Conservation (phyloP, 139 green algal genomes). For the Picochlorum sp. region DNA sequence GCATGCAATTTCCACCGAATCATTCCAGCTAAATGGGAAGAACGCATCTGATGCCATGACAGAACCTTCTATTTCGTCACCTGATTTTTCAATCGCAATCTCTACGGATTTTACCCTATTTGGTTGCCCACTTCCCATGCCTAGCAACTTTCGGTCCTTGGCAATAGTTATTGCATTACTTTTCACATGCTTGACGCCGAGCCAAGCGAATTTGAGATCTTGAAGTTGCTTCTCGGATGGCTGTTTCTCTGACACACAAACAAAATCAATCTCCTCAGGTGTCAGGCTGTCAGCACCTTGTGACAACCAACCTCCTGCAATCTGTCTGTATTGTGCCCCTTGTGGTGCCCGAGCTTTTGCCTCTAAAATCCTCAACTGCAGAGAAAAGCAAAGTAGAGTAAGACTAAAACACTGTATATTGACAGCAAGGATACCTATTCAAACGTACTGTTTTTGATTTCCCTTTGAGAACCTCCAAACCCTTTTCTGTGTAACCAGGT, state of each 20-base stretch:
- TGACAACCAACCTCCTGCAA: conserved; percentile 69
- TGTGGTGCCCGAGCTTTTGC: conserved; percentile 59
- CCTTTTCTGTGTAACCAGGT: conserved; percentile 85
- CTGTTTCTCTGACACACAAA: conserved; percentile 66
- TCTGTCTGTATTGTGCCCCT: conserved; percentile 71
- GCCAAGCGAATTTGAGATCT: conserved; percentile 96
- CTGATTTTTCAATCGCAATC: conserved; percentile 96
- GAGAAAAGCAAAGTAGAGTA: background rate
- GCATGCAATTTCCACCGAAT: conserved; percentile 94
- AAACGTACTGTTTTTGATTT: conserved; percentile 81
- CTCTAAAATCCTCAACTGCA: conserved; percentile 88
- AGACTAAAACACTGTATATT: background rate
- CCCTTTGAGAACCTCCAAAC: conserved; percentile 87
- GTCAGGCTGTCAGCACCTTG: conserved; percentile 78
- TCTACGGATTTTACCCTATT: conserved; percentile 92
- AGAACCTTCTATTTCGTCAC: conserved; percentile 69
- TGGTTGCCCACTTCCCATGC: conserved; percentile 97
- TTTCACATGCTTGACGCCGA: conserved; percentile 98
- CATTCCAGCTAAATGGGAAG: conserved; percentile 96
- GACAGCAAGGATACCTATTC: conserved; percentile 2
- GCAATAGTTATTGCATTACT: conserved; percentile 97
- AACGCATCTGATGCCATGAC: conserved; percentile 95
- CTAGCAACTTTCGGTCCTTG: conserved; percentile 78
- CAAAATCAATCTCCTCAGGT: conserved; percentile 77
- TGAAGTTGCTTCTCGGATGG: conserved; percentile 80